Evolutionary conservation across 768 basidiomycete species (phyloP), one percentile per base, ranked within the genome.

Genomic region (Suillus ampliporus): DNA sequence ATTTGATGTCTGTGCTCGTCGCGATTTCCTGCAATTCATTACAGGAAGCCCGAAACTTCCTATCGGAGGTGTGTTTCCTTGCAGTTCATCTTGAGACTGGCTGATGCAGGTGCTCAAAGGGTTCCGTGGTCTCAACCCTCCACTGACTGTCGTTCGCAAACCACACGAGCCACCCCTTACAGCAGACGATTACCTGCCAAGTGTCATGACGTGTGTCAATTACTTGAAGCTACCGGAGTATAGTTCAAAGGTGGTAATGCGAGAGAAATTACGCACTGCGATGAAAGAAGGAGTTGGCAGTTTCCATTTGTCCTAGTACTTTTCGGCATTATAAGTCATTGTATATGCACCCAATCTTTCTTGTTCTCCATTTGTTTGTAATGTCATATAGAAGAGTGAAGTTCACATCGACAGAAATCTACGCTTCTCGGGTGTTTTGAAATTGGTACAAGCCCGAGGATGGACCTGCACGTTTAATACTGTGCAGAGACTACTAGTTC

Each of bases 201-300:
- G 94, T 70, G 96, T 98, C 35, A 99, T 99, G 97, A 99, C 97
- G 4, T 99, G 97, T 76, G 96, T 95, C 64, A 95, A 95, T 77
- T 97, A 95, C 73, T 80, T 99, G 71, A 99, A 99, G 76, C 81
- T 98, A 67, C 97, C 97, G 0, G 95, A 98, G 71, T 99, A 99
- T 75, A 94, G 92, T 61, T 89, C 90, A 31, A 95, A 92, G 76
- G 84, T 81, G 40, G 87, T 93, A 43, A 90, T 99, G 88, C 83
- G 80, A 69, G 88, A 92, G 74, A 97, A 95, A 74, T 76, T 99
- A 67, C 81, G 82, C 57, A 82, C 86, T 37, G 97, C 97, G 41
- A 93, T 97, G 81, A 86, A 87, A 69, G 97, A 99, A 78, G 97
- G 97, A 46, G 90, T 94, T 61, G 95, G 95, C 58, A 94, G 94